phyloP scores from a whole-genome alignment of 2,329 filamentous ascomycete genomes.

The Scopulariopsis brevicaulis region DNA sequence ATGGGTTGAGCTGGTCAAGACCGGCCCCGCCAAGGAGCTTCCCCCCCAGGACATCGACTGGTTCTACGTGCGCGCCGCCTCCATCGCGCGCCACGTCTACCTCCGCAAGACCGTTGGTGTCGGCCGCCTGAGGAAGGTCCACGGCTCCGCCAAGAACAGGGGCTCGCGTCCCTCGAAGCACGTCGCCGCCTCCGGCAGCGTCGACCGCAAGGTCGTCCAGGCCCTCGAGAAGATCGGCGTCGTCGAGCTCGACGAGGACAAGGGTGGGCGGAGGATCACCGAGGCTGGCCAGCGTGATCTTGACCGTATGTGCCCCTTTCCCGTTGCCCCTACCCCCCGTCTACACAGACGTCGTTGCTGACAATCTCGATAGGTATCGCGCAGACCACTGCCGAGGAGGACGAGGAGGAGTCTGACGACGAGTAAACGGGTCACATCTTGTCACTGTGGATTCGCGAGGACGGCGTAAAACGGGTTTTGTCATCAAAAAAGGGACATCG shows the following conservation, averaged over 20 bases:
- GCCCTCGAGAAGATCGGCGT: conserved; percentile 98
- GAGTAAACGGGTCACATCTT: conserved; percentile 37
- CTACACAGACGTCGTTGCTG: background rate
- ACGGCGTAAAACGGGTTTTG: conserved; percentile 5
- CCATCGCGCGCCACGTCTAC: conserved; percentile 97
- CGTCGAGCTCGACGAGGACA: conserved; percentile 94
- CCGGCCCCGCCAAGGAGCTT: conserved; percentile 90
- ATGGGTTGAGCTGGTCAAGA: conserved; percentile 99
- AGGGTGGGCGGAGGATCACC: conserved; percentile 96
- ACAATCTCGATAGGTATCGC: conserved; percentile 47
- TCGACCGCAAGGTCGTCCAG: conserved; percentile 97
- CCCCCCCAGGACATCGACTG: conserved; percentile 98
- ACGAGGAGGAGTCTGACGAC: conserved; percentile 55
- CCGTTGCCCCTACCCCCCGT: background rate
- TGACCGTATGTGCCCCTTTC: conserved; percentile 50
- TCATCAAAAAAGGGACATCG: background rate
- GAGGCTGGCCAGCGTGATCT: conserved; percentile 98
- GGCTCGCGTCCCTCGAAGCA: conserved; percentile 85
- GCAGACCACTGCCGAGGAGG: conserved; percentile 65
- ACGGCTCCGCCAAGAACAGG: conserved; percentile 96
- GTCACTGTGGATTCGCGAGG: conserved; percentile 3
- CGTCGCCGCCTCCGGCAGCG: conserved; percentile 86
- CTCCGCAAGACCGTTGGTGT: conserved; percentile 99
- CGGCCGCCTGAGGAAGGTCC: conserved; percentile 90
- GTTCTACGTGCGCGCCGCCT: conserved; percentile 84